Conservation (phyloP, 106 monocot genomes). For the Acanthochlamys bracteata region DNA sequence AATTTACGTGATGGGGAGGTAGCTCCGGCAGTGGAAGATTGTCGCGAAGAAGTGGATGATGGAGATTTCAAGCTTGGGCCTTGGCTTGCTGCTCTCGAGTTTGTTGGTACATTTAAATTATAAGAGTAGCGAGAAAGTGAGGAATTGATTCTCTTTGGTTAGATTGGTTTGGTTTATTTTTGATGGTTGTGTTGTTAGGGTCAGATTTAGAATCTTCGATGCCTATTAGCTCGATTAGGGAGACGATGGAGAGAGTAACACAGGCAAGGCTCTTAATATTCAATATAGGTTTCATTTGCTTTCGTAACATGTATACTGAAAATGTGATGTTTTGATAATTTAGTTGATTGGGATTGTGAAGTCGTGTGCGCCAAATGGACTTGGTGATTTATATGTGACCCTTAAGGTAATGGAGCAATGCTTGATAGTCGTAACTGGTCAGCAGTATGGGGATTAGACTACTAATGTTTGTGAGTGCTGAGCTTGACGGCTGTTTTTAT, state of each 20-base stretch:
- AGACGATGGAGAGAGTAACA: slow-evolving; percentile 9
- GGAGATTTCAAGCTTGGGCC: slow-evolving; percentile 49
- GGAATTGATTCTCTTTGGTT: too few species aligned
- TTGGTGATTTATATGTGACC: slow-evolving; percentile 59
- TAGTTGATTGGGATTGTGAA: slow-evolving; percentile 72
- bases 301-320: neutral
- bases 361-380: slow-evolving; percentile 54
- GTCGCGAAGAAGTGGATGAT: slow-evolving; percentile 16
- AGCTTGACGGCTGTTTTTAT: neutral
- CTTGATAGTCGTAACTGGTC: too few species aligned
- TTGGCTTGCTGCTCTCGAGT: slow-evolving; percentile 49
- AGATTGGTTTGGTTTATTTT: too few species aligned
- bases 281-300: neutral
- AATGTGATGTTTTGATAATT: slow-evolving; percentile 5
- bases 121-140: too few species aligned
- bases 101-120: slow-evolving; percentile 31
- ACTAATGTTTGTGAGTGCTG: too few species aligned
- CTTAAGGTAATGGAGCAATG: slow-evolving; percentile 39
- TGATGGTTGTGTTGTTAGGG: slow-evolving; percentile 6
- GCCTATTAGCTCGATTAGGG: slow-evolving; percentile 36
- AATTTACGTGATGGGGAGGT: neutral
- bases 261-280: slow-evolving; percentile 20
- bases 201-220: neutral
- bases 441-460: too few species aligned
- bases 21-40: neutral